Evolutionary conservation across 1,284 basidiomycete species (phyloP).

Genomic region (Chiua sp.): DNA sequence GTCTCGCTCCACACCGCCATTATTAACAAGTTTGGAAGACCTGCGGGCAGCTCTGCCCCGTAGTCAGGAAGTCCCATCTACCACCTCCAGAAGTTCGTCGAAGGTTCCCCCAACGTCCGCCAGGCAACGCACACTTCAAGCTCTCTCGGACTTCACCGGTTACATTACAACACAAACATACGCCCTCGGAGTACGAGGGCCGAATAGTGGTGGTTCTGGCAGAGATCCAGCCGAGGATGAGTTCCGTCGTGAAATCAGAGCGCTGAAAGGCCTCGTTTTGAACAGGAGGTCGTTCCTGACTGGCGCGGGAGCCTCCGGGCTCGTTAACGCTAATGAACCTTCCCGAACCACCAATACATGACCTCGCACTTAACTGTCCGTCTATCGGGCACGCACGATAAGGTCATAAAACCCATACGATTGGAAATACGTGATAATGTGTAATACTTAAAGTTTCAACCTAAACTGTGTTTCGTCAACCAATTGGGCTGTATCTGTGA

Average conservation of each 20-base stretch:
- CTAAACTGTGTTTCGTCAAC: not conserved
- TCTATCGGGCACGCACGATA: not conserved
- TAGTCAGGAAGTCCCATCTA: constrained; percentile 35
- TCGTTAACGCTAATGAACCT: constrained; percentile 4
- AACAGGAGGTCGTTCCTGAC: constrained; percentile 46
- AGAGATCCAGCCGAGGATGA: constrained; percentile 45
- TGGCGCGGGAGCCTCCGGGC: constrained; percentile 6
- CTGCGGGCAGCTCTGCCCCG: constrained; percentile 52
- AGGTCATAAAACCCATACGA: not conserved
- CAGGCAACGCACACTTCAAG: constrained; percentile 52
- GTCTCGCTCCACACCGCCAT: constrained; percentile 46
- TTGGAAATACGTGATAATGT: not conserved
- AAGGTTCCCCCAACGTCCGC: constrained; percentile 33
- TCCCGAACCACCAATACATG: not conserved
- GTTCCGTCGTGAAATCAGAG: constrained; percentile 55
- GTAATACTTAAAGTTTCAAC: not conserved
- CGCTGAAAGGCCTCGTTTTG: constrained; percentile 59
- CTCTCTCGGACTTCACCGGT: constrained; percentile 55
- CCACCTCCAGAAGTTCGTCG: constrained; percentile 32
- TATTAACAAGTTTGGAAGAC: constrained; percentile 51
- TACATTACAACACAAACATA: constrained; percentile 58
- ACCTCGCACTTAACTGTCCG: not conserved
- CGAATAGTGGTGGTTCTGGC: constrained; percentile 3
- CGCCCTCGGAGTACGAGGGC: constrained; percentile 29
- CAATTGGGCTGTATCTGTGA: not conserved